These are phyloP conservation scores for Aspergillus kassunensis DNA, from an alignment of 495 filamentous ascomycete genomes.

Conservation along the genomic window DNA sequence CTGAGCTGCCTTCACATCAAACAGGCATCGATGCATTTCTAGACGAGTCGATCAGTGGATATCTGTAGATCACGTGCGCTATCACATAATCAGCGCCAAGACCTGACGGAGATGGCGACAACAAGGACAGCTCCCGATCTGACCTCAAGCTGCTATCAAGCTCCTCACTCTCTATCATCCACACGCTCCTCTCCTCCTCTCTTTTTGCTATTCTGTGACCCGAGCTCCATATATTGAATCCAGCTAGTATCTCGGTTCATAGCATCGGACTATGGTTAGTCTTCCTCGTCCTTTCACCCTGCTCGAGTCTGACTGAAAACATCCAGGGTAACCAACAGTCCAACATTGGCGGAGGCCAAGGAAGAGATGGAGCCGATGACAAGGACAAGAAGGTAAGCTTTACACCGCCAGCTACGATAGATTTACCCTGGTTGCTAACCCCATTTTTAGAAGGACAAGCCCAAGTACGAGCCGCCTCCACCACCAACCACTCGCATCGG, in stretches of 20 bases:
- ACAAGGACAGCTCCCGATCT: slow-evolving; percentile 20
- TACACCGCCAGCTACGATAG: background rate
- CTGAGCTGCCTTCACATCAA: background rate
- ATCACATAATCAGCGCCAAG: slow-evolving; percentile 16
- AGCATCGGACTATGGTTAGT: slow-evolving; percentile 35
- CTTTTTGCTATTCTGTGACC: background rate
- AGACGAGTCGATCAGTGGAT: background rate
- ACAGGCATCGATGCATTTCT: background rate
- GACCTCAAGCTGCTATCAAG: slow-evolving; percentile 5
- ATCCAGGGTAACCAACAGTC: slow-evolving; percentile 73
- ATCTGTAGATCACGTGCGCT: background rate
- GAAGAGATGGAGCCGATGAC: slow-evolving; percentile 74
- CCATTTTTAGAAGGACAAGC: slow-evolving; percentile 82
- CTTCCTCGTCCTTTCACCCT: slow-evolving; percentile 6
- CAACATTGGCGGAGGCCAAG: slow-evolving; percentile 67
- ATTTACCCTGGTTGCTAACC: background rate
- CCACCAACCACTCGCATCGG: slow-evolving; percentile 95
- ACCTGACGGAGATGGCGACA: slow-evolving; percentile 16
- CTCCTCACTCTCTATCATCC: slow-evolving; percentile 1
- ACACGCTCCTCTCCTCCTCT: background rate
- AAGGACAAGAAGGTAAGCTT: slow-evolving; percentile 87
- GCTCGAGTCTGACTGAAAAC: slow-evolving; percentile 22
- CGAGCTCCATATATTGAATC: too few relatives aligned
- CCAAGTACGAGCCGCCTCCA: slow-evolving; percentile 97
- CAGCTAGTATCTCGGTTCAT: too few relatives aligned